These are phyloP conservation scores for Rhizopus sp. DNA, from an alignment of 371 early-diverging fungal genomes.

Conservation along the genomic window DNA sequence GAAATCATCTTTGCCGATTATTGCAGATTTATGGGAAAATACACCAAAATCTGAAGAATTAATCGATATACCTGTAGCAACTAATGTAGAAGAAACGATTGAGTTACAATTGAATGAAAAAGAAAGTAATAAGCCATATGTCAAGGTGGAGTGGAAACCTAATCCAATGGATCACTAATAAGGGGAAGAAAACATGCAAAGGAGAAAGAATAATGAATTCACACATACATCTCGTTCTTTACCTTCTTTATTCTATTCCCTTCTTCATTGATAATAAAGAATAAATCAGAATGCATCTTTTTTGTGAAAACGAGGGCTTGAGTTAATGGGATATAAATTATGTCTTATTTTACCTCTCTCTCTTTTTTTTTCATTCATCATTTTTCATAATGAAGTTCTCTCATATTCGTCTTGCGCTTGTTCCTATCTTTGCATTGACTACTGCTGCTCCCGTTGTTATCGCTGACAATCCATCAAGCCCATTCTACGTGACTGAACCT, in stretches of 20 bases:
- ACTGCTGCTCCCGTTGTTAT: background rate
- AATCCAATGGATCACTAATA: background rate
- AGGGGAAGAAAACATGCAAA: too few relatives aligned
- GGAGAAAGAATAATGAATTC: too few relatives aligned
- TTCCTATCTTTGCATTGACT: background rate
- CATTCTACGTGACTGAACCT: slow-evolving; percentile 4
- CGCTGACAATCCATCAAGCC: background rate
- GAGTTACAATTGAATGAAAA: background rate
- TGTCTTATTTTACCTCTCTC: too few relatives aligned
- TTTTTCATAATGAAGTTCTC: background rate
- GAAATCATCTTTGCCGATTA: background rate
- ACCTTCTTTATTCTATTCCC: too few relatives aligned
- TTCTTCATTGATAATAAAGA: too few relatives aligned
- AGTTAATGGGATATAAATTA: too few relatives aligned
- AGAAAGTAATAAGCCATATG: background rate
- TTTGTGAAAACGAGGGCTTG: too few relatives aligned
- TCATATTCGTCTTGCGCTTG: background rate
- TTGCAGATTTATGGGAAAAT: background rate
- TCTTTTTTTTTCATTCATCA: too few relatives aligned
- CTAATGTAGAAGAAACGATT: background rate
- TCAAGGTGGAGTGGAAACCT: background rate
- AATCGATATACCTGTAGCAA: background rate
- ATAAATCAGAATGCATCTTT: too few relatives aligned
- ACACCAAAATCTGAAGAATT: background rate
- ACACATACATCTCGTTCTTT: too few relatives aligned